These are phyloP conservation scores for Capsella bursapastoris DNA, from an alignment of 345 rosid species.

Conservation along the genomic window DNA sequence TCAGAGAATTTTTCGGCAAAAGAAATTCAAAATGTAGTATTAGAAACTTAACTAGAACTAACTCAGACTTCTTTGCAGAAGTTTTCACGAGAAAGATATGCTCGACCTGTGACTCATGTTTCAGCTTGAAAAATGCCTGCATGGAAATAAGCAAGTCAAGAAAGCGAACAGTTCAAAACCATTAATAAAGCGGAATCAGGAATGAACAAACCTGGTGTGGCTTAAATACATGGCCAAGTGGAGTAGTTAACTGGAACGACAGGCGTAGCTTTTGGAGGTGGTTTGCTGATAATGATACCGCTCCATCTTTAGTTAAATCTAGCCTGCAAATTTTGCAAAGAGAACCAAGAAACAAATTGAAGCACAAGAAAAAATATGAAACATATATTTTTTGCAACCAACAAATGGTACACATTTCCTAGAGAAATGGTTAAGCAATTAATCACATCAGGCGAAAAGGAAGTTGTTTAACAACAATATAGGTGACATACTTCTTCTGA, in stretches of 20 bases:
- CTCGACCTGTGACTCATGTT: constrained; percentile 84
- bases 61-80: constrained; percentile 77
- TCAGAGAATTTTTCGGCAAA: neutral
- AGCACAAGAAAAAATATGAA: constrained; percentile 10
- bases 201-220: constrained; percentile 85
- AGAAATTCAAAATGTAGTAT: constrained; percentile 1
- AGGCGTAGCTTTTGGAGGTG: constrained; percentile 93
- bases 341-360: constrained; percentile 14
- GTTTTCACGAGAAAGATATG: constrained; percentile 77
- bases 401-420: constrained; percentile 6
- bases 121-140: constrained; percentile 92
- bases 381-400: neutral
- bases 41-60: constrained; percentile 74
- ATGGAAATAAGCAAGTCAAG: constrained; percentile 45
- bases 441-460: constrained; percentile 1
- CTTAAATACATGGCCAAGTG: constrained; percentile 68
- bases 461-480: neutral
- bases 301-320: constrained; percentile 67
- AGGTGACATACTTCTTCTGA: constrained; percentile 63
- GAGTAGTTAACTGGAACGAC: constrained; percentile 73
- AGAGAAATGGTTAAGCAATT: neutral
- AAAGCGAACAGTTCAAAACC: constrained; percentile 9
- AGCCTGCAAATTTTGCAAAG: constrained; percentile 53
- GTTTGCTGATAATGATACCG: constrained; percentile 77
- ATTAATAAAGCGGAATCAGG: constrained; percentile 7